Evolutionary conservation across 1,284 basidiomycete genomes (phyloP), one percentile per base, ranked within the genome.

Genomic region (Ustilago sp.): DNA sequence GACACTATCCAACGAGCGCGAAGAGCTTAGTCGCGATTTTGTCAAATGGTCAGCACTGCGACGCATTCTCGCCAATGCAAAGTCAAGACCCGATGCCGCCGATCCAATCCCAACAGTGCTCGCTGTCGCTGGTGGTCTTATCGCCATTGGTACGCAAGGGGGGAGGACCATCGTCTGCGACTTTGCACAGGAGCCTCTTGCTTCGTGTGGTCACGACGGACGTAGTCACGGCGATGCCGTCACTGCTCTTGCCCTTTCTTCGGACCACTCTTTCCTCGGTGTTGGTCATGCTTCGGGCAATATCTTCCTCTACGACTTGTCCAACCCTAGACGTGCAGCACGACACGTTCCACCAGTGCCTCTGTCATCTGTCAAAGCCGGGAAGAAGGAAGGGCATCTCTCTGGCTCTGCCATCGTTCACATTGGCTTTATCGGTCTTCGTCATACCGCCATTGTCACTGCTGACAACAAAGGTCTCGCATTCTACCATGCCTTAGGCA

Each of bases 401-500:
- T 86, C 89, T 19, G 93, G 93, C n/a, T 92, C 93, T 2, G 89
- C 91, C n/a, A 95, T 99, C 56, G 88, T 93, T 65, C 93, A 90
- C 79, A 88, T 99, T 51, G 92, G 91, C 12, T 99, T 99, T 82
- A 91, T 99, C n/a, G 94, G 94, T 8, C 91, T 92, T 17, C 90
- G 96, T 43, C 96, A 98, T 83, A 99, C 97, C 0, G 95, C 94
- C 2, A 90, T 99, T 58, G 91, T 98, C 41, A 93, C 92, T 11
- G 93, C 94, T 1, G 97, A 99, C 85, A 93, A 95, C 68, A 88
- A 90, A 71, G 97, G 97, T 0, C 89, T 98, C 4, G 93, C 94
- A 0, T 99, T 99, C 87, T 98, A 94, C 86, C 96, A 98, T 86
- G 94, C 93, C 60, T 88, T 99, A 2, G 95, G 97, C 19, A 95